Conservation (phyloP, 164 flowering plant species). For the grape (Vitis vinifera) region ASM3070453v1 NC_081822.1:11671001-11671500, state of each 20-base stretch:
- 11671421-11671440: slow-evolving; percentile 3
- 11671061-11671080: too few relatives aligned
- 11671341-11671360: background rate
- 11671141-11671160: slow-evolving; percentile 20
- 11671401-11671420: slow-evolving; percentile 7
- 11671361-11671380: background rate
- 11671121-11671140: slow-evolving; percentile 14
- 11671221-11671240: background rate
- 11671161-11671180: slow-evolving; percentile 9
- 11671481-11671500: slow-evolving; percentile 17
- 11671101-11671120: slow-evolving; percentile 7
- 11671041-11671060: too few relatives aligned
- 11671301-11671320: background rate
- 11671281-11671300: background rate
- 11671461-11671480: slow-evolving; percentile 5
- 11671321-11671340: background rate
- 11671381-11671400: background rate
- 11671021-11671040: too few relatives aligned
- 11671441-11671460: slow-evolving; percentile 15
- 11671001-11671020: too few relatives aligned
- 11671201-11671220: background rate
- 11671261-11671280: background rate
- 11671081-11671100: too few relatives aligned
- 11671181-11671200: slow-evolving; percentile 4
- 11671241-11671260: background rate